These are phyloP conservation scores for Diplodia intermedia DNA, from an alignment of 2,329 filamentous ascomycete species.

Conservation along the genomic window DNA sequence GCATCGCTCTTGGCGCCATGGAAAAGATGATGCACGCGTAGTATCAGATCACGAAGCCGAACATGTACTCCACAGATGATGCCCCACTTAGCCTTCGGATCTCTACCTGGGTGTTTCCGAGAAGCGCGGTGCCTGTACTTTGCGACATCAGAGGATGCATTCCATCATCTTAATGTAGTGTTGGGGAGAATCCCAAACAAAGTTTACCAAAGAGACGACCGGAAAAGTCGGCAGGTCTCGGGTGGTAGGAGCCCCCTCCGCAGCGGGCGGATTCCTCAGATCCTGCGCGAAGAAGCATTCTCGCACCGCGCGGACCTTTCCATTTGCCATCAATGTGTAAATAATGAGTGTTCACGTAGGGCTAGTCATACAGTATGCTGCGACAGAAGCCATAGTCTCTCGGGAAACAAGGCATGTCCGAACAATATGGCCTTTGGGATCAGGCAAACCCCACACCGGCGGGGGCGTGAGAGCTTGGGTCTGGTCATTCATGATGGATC, in stretches of 20 bases:
- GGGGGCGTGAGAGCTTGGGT: not conserved
- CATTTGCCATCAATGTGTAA: not conserved
- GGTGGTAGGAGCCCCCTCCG: not conserved
- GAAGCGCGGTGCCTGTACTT: not conserved
- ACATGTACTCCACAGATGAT: not conserved
- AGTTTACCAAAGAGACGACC: not conserved
- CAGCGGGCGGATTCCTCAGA: not conserved
- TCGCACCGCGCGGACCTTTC: not conserved
- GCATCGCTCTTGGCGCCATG: not conserved
- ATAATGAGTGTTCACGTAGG: not conserved
- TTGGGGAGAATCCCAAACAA: not conserved
- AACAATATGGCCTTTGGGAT: not conserved
- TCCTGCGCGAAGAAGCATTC: not conserved
- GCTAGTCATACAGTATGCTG: not conserved
- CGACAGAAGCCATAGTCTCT: not conserved
- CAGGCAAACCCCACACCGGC: not conserved
- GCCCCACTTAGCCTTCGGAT: not conserved
- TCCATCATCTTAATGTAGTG: not conserved
- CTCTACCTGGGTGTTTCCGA: not conserved
- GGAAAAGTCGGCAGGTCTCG: not conserved
- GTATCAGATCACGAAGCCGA: not conserved
- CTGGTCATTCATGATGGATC: not conserved
- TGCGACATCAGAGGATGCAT: not conserved
- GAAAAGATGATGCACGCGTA: not conserved
- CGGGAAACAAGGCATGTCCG: not conserved